These are phyloP conservation scores for Cylindrodendrum hubeiense DNA, from an alignment of 2,329 filamentous ascomycete species.

Conservation along the genomic window DNA sequence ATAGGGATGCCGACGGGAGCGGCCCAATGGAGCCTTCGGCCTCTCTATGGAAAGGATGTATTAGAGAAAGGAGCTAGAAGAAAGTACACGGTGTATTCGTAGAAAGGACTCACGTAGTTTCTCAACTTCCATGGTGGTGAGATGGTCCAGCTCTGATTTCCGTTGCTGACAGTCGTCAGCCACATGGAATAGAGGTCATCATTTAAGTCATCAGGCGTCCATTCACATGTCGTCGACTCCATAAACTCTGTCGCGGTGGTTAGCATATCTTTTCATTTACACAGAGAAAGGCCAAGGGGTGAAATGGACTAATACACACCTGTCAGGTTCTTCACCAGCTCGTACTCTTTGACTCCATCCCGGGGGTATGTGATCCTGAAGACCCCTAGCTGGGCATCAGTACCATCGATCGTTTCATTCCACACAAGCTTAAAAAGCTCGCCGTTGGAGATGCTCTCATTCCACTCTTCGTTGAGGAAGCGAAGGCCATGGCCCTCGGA, in stretches of 20 bases:
- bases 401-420: constrained; percentile 45
- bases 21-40: constrained; percentile 40
- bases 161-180: constrained; percentile 40
- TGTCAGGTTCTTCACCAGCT: constrained; percentile 47
- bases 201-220: constrained; percentile 45
- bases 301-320: constrained; percentile 35
- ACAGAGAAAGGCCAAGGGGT: neutral
- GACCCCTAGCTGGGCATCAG: constrained; percentile 42
- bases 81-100: neutral
- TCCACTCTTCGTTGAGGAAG: constrained; percentile 51
- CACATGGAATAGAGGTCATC: constrained; percentile 47
- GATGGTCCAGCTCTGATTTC: constrained; percentile 44
- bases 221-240: constrained; percentile 40
- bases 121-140: constrained; percentile 50
- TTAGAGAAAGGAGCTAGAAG: neutral
- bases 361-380: constrained; percentile 48
- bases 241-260: constrained; percentile 37
- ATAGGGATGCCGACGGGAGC: constrained; percentile 48
- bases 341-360: constrained; percentile 46
- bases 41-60: constrained; percentile 31
- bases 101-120: constrained; percentile 33
- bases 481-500: constrained; percentile 44
- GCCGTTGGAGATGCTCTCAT: constrained; percentile 50
- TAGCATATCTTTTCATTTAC: neutral
- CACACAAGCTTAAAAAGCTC: constrained; percentile 45